These are phyloP conservation scores for Geotrichum australiense DNA, from an alignment of 1,139 yeast species.

Conservation along the genomic window DNA sequence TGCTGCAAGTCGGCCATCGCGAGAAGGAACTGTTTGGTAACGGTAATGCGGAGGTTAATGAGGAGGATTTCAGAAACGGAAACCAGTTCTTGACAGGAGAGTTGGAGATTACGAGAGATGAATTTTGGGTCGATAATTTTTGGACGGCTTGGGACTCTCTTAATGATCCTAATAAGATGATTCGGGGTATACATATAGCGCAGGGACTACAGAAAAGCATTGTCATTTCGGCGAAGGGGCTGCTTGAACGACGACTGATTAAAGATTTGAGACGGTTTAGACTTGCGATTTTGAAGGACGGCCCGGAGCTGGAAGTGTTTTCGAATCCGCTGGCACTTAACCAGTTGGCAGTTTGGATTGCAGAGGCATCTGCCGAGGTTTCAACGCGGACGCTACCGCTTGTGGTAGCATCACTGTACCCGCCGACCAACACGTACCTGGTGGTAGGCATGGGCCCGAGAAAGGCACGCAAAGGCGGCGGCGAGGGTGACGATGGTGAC, in stretches of 20 bases:
- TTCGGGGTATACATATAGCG: slow-evolving; percentile 72
- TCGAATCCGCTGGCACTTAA: slow-evolving; percentile 80
- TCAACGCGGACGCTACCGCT: slow-evolving; percentile 68
- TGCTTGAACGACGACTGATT: slow-evolving; percentile 72
- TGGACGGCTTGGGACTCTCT: slow-evolving; percentile 97
- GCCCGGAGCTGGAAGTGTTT: slow-evolving; percentile 72
- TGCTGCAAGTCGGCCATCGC: slow-evolving; percentile 50
- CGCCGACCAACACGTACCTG: slow-evolving; percentile 65
- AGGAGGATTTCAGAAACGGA: slow-evolving; percentile 11
- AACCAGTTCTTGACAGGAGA: slow-evolving; percentile 21
- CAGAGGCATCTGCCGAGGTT: slow-evolving; percentile 81
- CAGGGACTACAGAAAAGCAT: slow-evolving; percentile 76
- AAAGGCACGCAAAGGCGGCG: slow-evolving; percentile 45
- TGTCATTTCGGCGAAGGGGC: slow-evolving; percentile 81
- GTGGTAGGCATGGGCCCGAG: slow-evolving; percentile 89
- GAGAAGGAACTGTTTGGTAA: slow-evolving; percentile 1
- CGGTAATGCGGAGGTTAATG: slow-evolving; percentile 10
- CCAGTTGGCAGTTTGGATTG: slow-evolving; percentile 82
- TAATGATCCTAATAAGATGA: slow-evolving; percentile 53
- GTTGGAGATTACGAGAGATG: slow-evolving; percentile 43
- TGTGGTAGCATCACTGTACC: slow-evolving; percentile 81
- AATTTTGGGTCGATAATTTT: slow-evolving; percentile 78
- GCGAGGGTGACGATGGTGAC: slow-evolving; percentile 28
- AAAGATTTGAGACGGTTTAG: slow-evolving; percentile 77
- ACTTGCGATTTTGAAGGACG: slow-evolving; percentile 82